A percentile compares a stretch with the other conserved stretches of the same genome.
These are phyloP conservation scores for Neospora caninum DNA, from an alignment of 169 alveolate species.

Conservation along the genomic window DNA sequence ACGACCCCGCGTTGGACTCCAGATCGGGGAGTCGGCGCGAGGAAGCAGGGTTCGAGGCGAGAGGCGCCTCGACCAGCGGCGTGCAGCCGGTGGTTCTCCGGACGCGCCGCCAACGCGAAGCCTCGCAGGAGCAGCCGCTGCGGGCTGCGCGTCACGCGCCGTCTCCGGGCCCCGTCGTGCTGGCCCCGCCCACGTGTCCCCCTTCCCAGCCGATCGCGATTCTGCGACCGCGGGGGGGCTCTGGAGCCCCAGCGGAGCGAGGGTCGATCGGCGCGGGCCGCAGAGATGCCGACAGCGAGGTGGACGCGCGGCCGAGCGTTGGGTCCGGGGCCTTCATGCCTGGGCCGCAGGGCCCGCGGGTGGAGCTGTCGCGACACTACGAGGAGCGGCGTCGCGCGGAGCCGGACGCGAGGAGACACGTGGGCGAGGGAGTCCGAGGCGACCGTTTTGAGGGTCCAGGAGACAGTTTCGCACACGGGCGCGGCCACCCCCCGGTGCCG, in stretches of 20 bases:
- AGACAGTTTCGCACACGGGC: neutral
- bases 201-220: neutral
- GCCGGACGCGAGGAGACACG: neutral
- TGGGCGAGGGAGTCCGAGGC: neutral
- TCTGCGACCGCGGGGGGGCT: neutral
- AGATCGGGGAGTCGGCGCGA: neutral
- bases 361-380: neutral
- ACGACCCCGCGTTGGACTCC: neutral
- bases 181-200: neutral
- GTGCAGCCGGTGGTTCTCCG: slow-evolving; percentile 17
- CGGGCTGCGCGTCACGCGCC: neutral
- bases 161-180: neutral
- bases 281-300: neutral
- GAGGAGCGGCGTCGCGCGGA: neutral
- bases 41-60: neutral
- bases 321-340: no score
- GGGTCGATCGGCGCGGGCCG: neutral
- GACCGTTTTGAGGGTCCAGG: neutral
- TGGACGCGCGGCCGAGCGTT: neutral
- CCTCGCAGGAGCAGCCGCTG: neutral
- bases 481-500: neutral
- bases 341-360: no score
- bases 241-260: neutral
- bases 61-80: neutral
- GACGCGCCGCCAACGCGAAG: slow-evolving; percentile 21